A percentile compares a stretch with the other conserved stretches of the same genome.
Conservation (phyloP, 805 yeast species). For the Cyberlindnera euphorbiiphila region DNA sequence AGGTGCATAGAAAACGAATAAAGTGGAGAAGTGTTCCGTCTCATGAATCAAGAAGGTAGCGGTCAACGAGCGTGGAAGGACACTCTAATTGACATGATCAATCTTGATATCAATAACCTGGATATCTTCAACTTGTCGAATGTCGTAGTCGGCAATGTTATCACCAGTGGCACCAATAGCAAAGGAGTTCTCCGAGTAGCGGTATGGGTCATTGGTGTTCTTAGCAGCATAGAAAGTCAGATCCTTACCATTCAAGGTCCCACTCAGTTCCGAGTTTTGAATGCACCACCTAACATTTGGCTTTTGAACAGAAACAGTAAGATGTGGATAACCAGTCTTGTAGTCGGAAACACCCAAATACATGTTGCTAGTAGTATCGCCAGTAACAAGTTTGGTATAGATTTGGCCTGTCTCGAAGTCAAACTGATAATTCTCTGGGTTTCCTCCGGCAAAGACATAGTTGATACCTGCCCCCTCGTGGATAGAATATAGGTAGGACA, state of each 20-base stretch:
- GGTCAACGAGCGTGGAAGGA: slow-evolving; percentile 6
- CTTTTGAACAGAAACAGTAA: slow-evolving; percentile 13
- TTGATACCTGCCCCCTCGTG: slow-evolving; percentile 26
- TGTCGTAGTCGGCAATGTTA: slow-evolving; percentile 1
- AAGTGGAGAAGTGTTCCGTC: no score
- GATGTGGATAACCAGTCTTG: slow-evolving; percentile 13
- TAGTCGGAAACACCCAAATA: slow-evolving; percentile 7
- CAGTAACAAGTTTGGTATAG: slow-evolving; percentile 2
- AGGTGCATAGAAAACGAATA: no score
- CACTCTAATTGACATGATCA: slow-evolving; percentile 7
- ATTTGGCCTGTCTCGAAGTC: slow-evolving; percentile 9
- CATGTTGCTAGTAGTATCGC: slow-evolving; percentile 3
- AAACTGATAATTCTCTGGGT: slow-evolving; percentile 7
- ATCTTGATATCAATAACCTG: neutral
- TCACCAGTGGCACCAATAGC: slow-evolving; percentile 30
- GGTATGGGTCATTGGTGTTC: slow-evolving; percentile 43
- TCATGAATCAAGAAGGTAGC: no score
- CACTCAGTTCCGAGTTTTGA: slow-evolving; percentile 24
- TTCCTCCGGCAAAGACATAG: slow-evolving; percentile 17
- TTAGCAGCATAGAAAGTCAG: slow-evolving; percentile 38
- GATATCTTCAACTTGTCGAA: slow-evolving; percentile 1
- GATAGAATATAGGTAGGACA: slow-evolving; percentile 13
- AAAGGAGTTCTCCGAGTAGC: slow-evolving; percentile 30
- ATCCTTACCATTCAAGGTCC: slow-evolving; percentile 24
- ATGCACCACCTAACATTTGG: slow-evolving; percentile 14